Base-by-base conservation (phyloP, 2,329 filamentous ascomycete genomes). In the Microsporum audouinii region DNA sequence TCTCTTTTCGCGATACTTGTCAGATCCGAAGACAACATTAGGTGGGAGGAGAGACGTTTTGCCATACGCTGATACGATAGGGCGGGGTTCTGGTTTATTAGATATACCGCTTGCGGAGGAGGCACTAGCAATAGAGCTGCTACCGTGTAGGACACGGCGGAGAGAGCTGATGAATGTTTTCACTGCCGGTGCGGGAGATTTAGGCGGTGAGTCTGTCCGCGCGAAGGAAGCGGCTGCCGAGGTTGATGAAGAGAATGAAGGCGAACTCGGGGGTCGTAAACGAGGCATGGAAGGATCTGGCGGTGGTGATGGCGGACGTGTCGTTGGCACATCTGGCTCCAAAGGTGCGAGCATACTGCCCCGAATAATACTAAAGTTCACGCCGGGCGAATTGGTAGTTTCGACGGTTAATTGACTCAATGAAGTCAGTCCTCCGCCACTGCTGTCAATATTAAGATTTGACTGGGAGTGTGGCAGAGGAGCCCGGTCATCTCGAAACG, bases 141-240 rank as follows among this genome's bases (percentile, higher is more conserved):
- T 77, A 12, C 80, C 89, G 70, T 89, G 89, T 57, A 96, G 73
- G 4, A 87, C 91, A 64, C 90, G 85, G 17, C 91, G 87, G 41
- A 97, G 88, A 64, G 88, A 92, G 5, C 91, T 88, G 58, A 99
- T 81, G 0, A 97, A 82, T 67, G 86, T 94, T 72, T 87, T 91
- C 80, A 96, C 89, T 2, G 88, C 89, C 36, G 88, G 87, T 29
- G 67, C 69, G 6, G 72, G 66, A 34, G 67, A 58, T 43, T 68
- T 64, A 5, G 67, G 63, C 57, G 45, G 34, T 2, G 67, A 65
- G 36, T 70, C 64, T 36, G 43, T 49, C 27, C 61, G 56, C 17
- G 31, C 47, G 33, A 34, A n/a, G 5, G 51, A 34, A 55, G 51
- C 31, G 31, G 29, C 33, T 23, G 31, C 51, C 4, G 51, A 55